A percentile compares a stretch with the other conserved stretches of the same genome.
These are phyloP conservation scores for Pyrenochaeta sp. DNA, from an alignment of 2,329 filamentous ascomycete species.

Conservation along the genomic window DNA sequence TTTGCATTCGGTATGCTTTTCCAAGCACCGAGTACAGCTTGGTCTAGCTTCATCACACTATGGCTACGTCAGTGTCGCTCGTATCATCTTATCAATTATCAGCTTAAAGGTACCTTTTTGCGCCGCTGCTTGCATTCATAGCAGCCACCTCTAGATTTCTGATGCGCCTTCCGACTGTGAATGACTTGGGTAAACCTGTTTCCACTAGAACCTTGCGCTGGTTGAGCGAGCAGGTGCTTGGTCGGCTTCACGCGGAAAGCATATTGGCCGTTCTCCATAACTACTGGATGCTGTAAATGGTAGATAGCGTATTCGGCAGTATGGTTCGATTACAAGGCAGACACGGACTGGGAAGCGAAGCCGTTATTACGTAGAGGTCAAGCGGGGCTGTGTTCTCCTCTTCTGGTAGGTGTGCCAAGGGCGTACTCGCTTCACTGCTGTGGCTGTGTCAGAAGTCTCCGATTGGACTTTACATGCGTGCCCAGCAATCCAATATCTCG, in stretches of 20 bases:
- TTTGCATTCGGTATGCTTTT: not conserved
- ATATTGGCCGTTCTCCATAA: constrained; percentile 1
- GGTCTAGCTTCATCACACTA: constrained; percentile 11
- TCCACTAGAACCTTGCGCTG: not conserved
- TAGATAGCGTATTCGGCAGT: constrained; percentile 10
- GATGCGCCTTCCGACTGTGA: constrained; percentile 9
- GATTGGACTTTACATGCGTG: not conserved
- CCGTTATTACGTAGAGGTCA: not conserved
- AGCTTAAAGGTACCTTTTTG: constrained; percentile 18
- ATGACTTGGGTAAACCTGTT: not conserved
- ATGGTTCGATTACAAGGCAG: not conserved
- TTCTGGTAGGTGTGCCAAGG: constrained; percentile 12
- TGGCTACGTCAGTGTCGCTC: not conserved
- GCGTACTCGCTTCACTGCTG: not conserved
- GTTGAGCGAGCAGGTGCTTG: not conserved
- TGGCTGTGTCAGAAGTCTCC: not conserved
- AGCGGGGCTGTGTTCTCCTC: not conserved
- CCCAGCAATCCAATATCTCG: no score
- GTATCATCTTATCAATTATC: no score
- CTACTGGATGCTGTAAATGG: not conserved
- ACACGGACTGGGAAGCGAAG: not conserved
- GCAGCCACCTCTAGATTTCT: constrained; percentile 14
- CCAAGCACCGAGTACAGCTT: constrained; percentile 5
- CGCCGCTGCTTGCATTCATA: constrained; percentile 9
- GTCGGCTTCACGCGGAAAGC: constrained; percentile 4